Evolutionary conservation across 768 basidiomycete genomes (phyloP).

Genomic region (Kwoniella botswanensis): DNA sequence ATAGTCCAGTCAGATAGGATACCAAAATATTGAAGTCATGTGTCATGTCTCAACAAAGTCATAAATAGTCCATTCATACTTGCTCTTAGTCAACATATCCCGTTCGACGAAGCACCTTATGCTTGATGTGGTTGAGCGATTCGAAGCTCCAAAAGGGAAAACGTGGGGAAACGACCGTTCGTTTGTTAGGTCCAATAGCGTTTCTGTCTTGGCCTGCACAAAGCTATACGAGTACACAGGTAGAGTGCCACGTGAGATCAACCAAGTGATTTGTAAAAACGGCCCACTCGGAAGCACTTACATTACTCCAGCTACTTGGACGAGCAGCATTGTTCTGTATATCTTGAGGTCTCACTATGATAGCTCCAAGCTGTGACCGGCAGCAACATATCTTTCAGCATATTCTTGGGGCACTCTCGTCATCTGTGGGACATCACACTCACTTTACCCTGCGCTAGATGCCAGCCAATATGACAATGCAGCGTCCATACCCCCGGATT

Average conservation of each 20-base stretch:
- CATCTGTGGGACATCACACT: background rate
- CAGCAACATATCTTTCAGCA: background rate
- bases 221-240: background rate
- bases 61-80: too few species aligned
- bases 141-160: background rate
- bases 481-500: constrained; percentile 34
- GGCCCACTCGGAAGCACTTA: background rate
- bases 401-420: background rate
- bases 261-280: too few species aligned
- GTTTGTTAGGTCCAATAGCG: background rate
- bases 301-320: background rate
- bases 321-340: constrained; percentile 11
- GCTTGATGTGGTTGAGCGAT: background rate
- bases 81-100: too few species aligned
- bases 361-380: constrained; percentile 17
- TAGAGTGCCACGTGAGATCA: too few species aligned
- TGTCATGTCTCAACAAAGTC: too few species aligned
- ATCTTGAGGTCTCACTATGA: constrained; percentile 32
- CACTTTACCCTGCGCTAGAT: constrained; percentile 29
- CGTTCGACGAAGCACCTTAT: background rate
- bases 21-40: too few species aligned
- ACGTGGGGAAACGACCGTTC: background rate
- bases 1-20: too few species aligned
- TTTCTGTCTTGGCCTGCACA: background rate
- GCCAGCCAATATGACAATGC: constrained; percentile 43